Base-by-base conservation (phyloP, 108 stramenopile genomes). In the Cyclotella baltica region DNA sequence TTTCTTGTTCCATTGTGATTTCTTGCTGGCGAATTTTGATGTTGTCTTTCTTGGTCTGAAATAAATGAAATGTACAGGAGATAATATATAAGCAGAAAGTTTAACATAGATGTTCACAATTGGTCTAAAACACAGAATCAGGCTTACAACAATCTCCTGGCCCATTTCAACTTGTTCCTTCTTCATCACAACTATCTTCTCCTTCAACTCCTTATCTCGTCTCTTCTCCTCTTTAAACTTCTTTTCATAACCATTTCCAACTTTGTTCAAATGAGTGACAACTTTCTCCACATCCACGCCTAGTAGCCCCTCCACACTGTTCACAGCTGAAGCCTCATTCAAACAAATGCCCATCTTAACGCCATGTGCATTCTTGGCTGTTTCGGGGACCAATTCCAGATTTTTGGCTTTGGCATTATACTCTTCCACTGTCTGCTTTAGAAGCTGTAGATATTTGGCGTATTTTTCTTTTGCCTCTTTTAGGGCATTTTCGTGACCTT, bases 231-330 rank as follows among this genome's bases (percentile, higher is more conserved):
- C 63, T 30, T 43, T 35, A 3, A 62, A 70, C 48, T 78, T 36
- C 13, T 48, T 69, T n/a, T 67, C 68, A 65, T 88, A 76, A 18
- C 77, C 63, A 36, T 55, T 51, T 43, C 82, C 77, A 31, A 74
- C 66, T 27, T 81, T 53, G 40, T 56, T 51, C 22, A 96, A 56
- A 43, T 67, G 57, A 19, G 79, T 82, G 15, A 73, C 72, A 20
- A 90, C 82, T 25, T 25, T 57, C 0, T 63, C 71, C 13, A 94
- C 28, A 61, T 93, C 91, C 0, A 93, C 76, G 23, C 91, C 80
- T 23, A 89, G 50, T 59, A 83, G 58, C 5, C 46, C 28, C 67
- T 67, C 74, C 35, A 88, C 78, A 10, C 68, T 59, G 16, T 81
- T 57, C 11, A n/a, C n/a, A n/a, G 81, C 78, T 13, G 75, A 62